A percentile compares a stretch with the other conserved stretches of the same genome.
Evolutionary conservation across 257 asterid species (phyloP).

Genomic region (Solanum appendiculatum): DNA sequence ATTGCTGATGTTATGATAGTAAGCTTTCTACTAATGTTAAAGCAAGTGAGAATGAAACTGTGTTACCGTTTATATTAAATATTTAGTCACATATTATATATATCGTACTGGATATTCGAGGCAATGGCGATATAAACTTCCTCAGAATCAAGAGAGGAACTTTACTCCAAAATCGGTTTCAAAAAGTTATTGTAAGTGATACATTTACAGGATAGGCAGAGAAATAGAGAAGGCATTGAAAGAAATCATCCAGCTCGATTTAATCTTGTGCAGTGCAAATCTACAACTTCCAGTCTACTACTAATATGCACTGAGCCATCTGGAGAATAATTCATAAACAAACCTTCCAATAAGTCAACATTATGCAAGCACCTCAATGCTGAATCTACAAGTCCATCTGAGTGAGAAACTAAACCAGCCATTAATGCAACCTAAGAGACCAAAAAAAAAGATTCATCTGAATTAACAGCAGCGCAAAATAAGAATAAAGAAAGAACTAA

Average conservation of each 20-base stretch:
- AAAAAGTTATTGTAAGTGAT: background rate
- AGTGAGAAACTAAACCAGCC: slow-evolving; percentile 73
- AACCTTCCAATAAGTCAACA: slow-evolving; percentile 48
- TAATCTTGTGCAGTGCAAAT: background rate
- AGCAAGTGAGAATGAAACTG: background rate
- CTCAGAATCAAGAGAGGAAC: background rate
- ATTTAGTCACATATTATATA: background rate
- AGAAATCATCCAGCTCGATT: background rate
- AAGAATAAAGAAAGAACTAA: slow-evolving; percentile 1
- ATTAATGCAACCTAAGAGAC: slow-evolving; percentile 50
- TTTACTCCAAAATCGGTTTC: background rate
- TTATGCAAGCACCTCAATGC: slow-evolving; percentile 50
- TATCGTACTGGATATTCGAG: background rate
- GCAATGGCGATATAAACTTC: background rate
- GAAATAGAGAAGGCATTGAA: background rate
- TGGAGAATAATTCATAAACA: slow-evolving; percentile 22
- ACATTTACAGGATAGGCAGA: background rate
- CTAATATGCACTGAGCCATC: background rate
- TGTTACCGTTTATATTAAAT: background rate
- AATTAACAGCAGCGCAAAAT: background rate
- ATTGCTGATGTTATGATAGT: background rate
- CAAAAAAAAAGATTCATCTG: slow-evolving; percentile 2
- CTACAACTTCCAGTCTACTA: background rate
- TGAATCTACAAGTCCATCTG: slow-evolving; percentile 52
- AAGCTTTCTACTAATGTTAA: background rate